Percentiles rank a stretch among this genome's conserved stretches.
Evolutionary conservation across 75 land plant genomes (phyloP).

Genomic region (Sequoiadendron giganteum): DNA sequence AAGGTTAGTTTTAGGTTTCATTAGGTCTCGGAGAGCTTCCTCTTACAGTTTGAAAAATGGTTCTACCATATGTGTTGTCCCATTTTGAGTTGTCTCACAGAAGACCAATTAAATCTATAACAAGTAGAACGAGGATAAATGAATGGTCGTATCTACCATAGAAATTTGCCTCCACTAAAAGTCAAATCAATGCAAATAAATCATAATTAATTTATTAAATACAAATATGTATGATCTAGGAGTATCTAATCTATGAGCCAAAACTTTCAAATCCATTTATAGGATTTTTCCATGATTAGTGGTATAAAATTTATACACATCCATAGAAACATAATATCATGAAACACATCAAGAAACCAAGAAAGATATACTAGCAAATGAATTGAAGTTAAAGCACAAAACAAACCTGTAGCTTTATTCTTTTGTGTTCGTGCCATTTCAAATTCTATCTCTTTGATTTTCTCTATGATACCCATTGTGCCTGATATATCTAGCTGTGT

Average conservation of each 20-base stretch:
- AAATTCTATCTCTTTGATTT: constrained; percentile 93
- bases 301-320: neutral
- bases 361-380: constrained; percentile 6
- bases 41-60: too few species aligned
- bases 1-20: too few species aligned
- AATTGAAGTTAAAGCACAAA: neutral
- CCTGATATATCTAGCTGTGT: neutral
- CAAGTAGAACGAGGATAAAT: neutral
- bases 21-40: too few species aligned
- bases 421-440: constrained; percentile 99
- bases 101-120: too few species aligned
- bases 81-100: too few species aligned
- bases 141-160: neutral
- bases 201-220: too few species aligned
- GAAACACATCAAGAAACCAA: neutral
- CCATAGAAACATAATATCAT: neutral
- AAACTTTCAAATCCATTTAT: neutral
- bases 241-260: too few species aligned
- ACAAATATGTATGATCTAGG: neutral
- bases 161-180: neutral
- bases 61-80: too few species aligned
- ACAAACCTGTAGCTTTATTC: constrained; percentile 94
- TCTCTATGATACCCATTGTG: constrained; percentile 91
- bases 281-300: neutral
- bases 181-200: neutral